Conservation (phyloP, 306 rosid species). For the Luffa acutangula region DNA sequence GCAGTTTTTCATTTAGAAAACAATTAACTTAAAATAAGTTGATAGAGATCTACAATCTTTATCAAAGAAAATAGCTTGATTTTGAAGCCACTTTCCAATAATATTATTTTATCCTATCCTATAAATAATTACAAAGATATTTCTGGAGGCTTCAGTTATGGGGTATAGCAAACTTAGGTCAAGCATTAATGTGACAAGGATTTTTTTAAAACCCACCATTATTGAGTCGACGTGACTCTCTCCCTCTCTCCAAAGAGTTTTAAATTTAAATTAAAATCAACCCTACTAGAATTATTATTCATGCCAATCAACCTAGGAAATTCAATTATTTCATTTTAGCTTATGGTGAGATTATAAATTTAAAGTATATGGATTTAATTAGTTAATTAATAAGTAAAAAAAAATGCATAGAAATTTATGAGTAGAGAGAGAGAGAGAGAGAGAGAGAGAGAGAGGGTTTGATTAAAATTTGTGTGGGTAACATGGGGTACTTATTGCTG, state of each 20-base stretch:
- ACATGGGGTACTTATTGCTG: constrained; percentile 11
- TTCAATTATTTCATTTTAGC: background rate
- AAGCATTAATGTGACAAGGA: constrained; percentile 3
- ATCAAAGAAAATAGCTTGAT: background rate
- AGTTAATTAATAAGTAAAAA: background rate
- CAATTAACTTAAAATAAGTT: background rate
- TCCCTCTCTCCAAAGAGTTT: background rate
- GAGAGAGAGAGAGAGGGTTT: background rate
- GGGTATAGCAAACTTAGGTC: constrained; percentile 2
- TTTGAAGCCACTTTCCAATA: background rate
- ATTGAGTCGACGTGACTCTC: background rate
- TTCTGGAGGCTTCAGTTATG: constrained; percentile 1
- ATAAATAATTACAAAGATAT: background rate
- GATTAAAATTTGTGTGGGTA: background rate
- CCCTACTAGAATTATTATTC: background rate
- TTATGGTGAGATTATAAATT: background rate
- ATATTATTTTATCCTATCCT: background rate
- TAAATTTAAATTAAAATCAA: background rate
- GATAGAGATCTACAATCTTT: constrained; percentile 3
- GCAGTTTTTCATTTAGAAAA: background rate
- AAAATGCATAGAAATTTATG: background rate
- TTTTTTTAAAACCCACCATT: background rate
- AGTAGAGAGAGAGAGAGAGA: background rate
- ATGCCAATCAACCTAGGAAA: background rate
- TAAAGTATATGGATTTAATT: background rate